Evolutionary conservation across 1,284 basidiomycete species (phyloP), one percentile per base, ranked within the genome.

Genomic region (Irpex lacteus): DNA sequence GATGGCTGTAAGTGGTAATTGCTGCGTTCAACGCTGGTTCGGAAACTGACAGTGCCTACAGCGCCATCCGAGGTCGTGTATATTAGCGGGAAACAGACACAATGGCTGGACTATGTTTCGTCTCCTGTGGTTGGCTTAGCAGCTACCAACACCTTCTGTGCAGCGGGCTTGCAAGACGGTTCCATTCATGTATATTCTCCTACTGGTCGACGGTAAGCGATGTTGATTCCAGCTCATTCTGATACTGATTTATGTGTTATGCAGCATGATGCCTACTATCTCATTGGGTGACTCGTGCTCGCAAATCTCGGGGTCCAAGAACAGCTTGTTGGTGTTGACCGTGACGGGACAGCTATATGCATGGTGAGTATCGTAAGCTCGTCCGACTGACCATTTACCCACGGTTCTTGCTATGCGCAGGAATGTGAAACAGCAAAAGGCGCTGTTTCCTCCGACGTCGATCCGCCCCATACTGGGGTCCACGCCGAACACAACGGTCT

Each of bases 81-180:
- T 66, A 77, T 85, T 53, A 84, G 80, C 69, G 83, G 85, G 38
- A 86, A 89, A 76, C 80, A 89, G 72, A 85, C 88, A 5, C 84
- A 91, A 61, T 98, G 96, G 96, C 74, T 96, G 60, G 95, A 98
- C 75, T 98, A 92, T 75, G 72, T 95, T 6, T 86, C 92, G 0
- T 85, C 85, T 0, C 88, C 90, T 5, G 86, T 87, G 4, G 73
- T 96, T 4, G 79, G 82, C 0, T 74, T 94, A 37, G 87, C 87
- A 1, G 87, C 88, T 0, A 91, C 92, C 0, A 72, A 76, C 1
- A 72, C 72, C 1, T 95, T 95, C 73, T 89, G 88, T 66, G 95
- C 93, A 2, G 90, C 85, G 2, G 91, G 87, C 0, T 82, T 86
- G 77, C 83, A 89, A 67, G 94, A 97, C 73, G 92, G 92, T 0